Evolutionary conservation across 306 rosid species (phyloP), one percentile per base, ranked within the genome.

Genomic region (Mimosa pudica): DNA sequence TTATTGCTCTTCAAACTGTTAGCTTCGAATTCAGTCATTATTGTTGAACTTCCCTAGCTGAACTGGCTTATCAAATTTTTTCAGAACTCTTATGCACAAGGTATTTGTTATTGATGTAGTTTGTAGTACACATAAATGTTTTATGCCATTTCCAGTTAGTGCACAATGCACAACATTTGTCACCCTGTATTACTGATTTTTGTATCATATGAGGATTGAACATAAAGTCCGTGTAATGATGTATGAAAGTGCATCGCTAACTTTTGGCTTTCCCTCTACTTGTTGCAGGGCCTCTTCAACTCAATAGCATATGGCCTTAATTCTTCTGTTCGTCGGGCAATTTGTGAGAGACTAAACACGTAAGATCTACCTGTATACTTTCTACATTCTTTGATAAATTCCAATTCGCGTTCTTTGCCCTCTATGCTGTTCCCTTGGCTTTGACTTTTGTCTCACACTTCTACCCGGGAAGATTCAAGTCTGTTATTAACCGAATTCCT

Each of bases 251-350:
- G 76, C 80, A 74, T 73, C 16, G 60, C 46, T 77, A 33, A 74
- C 38, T 49, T 73, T 62, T 76, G 69, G 79, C 66, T 36, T 20
- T 65, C 32, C 63, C 46, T 70, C 72, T 84, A n/a, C 61, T 69
- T 79, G 62, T 77, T 88, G 57, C 84, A 92, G 99, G 98, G 99
- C 52, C 91, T 96, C 80, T 96, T 96, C 83, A 96, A 96, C 89
- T 96, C 99, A 77, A 93, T 93, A 75, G 99, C 99, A 13, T 96
- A 96, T 82, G 99, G 98, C 83, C 89, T 96, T 81, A 96, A 93
- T 84, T 91, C 99, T 82, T 91, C 99, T 58, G 99, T 96, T 62
- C 92, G 97, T n/a, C 91, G 93, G 49, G 96, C 94, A 82, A 83
- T 96, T 84, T 79, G 84, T 72, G 99, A 96, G 87, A 89, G 99